A percentile compares a stretch with the other conserved stretches of the same genome.
phyloP scores from a whole-genome alignment of 1,284 basidiomycete species.

The Pisolithus thermaeus region DNA sequence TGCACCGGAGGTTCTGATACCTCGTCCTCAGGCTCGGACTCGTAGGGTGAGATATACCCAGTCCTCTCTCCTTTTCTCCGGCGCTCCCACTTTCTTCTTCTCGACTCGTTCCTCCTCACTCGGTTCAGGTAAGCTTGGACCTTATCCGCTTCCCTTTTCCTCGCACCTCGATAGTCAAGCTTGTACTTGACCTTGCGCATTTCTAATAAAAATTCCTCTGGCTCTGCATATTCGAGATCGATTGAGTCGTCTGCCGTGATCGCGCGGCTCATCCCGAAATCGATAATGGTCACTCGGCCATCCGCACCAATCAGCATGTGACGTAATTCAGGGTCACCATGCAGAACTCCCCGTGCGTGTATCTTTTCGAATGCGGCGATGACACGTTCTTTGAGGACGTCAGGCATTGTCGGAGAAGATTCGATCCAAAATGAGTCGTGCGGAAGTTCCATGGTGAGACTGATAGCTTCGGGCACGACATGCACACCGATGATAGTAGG shows the following conservation, averaged over 20 bases:
- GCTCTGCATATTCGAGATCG: constrained; percentile 32
- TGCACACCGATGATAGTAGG: constrained; percentile 50
- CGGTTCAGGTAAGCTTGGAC: constrained; percentile 26
- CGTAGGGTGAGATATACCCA: constrained; percentile 29
- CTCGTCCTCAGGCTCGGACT: constrained; percentile 30
- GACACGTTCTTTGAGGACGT: constrained; percentile 42
- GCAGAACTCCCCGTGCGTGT: constrained; percentile 45
- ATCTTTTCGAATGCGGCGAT: constrained; percentile 44
- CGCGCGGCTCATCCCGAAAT: constrained; percentile 47
- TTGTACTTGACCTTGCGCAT: constrained; percentile 52
- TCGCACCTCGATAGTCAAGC: constrained; percentile 33
- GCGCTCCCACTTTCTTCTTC: constrained; percentile 25
- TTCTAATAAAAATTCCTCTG: constrained; percentile 43
- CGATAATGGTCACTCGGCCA: constrained; percentile 48
- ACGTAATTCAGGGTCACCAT: constrained; percentile 44
- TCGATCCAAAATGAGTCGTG: constrained; percentile 53
- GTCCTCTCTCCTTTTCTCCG: constrained; percentile 29
- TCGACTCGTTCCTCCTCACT: constrained; percentile 22
- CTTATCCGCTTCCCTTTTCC: constrained; percentile 24
- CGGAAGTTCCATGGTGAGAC: constrained; percentile 48
- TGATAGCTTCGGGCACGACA: constrained; percentile 32
- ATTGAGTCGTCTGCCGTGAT: constrained; percentile 32
- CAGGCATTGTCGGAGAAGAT: constrained; percentile 47
- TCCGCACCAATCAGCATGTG: constrained; percentile 57
- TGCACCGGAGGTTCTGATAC: constrained; percentile 25